Evolutionary conservation across 352 stramenopile genomes (phyloP), one percentile per base, ranked within the genome.

Genomic region (Ophiocytium majus): DNA sequence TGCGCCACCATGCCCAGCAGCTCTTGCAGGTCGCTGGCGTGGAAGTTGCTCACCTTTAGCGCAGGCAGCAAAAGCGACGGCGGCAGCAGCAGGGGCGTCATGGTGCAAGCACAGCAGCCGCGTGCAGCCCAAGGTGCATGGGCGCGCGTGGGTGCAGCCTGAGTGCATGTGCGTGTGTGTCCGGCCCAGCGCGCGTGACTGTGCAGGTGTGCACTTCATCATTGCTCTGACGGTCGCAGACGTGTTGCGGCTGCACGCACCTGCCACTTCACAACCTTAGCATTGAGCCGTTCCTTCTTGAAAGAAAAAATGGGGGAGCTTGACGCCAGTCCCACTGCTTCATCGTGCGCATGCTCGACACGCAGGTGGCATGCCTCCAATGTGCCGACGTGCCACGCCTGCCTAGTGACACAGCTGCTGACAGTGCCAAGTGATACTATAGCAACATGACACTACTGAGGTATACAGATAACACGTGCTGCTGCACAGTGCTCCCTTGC

Each of bases 1-100:
- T 50, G 76, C 36, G 76, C 75, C 10, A 76, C 83, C 34, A 79
- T 23, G 28, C 9, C 64, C 9, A 86, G 35, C 32, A 86, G 63
- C 57, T 79, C 76, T 28, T n/a, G 78, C n/a, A 86, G 76, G 37
- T 83, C 19, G 76, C 33, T 37, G 74, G 74, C 63, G 32, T 50
- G 63, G 35, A 86, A 86, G 32, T 86, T 86, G 14, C 63, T 82
- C 5, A 78, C 66, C 66, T 78, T 23, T 71, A 23, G 32, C 66
- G 35, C 32, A 43, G 5, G n/a, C n/a, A n/a, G n/a, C n/a, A n/a
- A n/a, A n/a, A n/a, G n/a, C n/a, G n/a, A 57, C 5, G 43, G 43
- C 5, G 43, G 43, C 5, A 14, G 43, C 5, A 14, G 43, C 5
- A 14, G 43, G 43, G 43, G 43, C 43, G 5, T 57, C 43, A 57